Evolutionary conservation across 2,329 filamentous ascomycete genomes (phyloP).

Genomic region (Penicillium crustosum): DNA sequence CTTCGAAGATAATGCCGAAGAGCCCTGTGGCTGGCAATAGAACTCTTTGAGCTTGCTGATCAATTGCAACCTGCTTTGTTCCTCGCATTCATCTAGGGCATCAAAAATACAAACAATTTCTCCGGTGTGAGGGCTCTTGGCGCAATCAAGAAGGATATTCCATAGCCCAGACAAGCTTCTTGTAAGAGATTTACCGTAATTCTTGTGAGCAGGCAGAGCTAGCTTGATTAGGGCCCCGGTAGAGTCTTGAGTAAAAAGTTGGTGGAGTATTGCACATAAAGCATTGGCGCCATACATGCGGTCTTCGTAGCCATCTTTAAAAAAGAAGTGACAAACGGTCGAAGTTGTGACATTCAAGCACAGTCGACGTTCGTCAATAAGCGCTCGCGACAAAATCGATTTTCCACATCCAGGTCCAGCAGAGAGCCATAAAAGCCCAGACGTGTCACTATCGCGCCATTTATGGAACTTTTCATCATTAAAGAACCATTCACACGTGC

Average conservation of each 20-base stretch:
- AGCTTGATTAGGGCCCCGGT: not conserved
- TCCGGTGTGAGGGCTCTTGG: not conserved
- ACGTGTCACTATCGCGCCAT: constrained; percentile 22
- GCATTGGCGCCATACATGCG: constrained; percentile 15
- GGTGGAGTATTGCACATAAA: not conserved
- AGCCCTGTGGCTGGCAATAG: not conserved
- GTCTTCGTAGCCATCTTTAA: constrained; percentile 29
- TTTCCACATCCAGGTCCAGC: constrained; percentile 34
- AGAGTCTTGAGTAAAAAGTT: not conserved
- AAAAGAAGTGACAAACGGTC: constrained; percentile 39
- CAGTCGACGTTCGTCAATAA: constrained; percentile 32
- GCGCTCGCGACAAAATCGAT: constrained; percentile 23
- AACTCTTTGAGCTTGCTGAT: not conserved
- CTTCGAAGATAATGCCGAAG: not conserved
- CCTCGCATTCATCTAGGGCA: constrained; percentile 1
- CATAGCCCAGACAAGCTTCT: not conserved
- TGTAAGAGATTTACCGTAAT: not conserved
- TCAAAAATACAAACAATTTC: not conserved
- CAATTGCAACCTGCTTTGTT: not conserved
- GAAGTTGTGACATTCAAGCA: constrained; percentile 20
- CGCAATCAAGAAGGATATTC: not conserved
- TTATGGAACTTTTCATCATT: constrained; percentile 23
- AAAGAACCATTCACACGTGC: constrained; percentile 37
- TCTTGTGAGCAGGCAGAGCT: not conserved
- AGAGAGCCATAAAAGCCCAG: constrained; percentile 29